A percentile compares a stretch with the other conserved stretches of the same genome.
Conservation (phyloP, 2,329 filamentous ascomycete species). For the Fusarium tjaetaba region DNA sequence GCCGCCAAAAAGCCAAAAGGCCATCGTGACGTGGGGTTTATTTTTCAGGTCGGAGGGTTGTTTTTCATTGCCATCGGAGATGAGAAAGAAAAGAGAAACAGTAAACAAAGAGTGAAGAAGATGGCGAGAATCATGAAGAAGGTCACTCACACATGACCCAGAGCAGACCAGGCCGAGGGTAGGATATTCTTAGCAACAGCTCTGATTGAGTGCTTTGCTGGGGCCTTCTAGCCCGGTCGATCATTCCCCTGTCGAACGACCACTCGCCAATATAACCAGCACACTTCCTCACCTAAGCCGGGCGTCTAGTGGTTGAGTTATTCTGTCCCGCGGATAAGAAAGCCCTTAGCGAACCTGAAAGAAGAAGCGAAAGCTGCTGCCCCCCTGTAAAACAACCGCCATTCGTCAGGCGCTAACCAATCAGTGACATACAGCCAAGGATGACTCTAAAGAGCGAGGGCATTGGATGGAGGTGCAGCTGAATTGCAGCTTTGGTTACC, state of each 20-base stretch:
- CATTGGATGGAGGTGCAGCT: slow-evolving; percentile 27
- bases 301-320: not conserved
- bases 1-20: not conserved
- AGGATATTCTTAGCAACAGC: slow-evolving; percentile 37
- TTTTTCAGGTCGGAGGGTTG: not conserved
- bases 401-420: slow-evolving; percentile 30
- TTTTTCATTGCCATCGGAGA: not conserved
- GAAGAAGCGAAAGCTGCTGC: slow-evolving; percentile 13
- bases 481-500: slow-evolving; percentile 16
- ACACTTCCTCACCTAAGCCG: no score
- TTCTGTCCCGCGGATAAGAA: not conserved
- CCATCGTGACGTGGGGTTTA: not conserved
- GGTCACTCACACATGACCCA: slow-evolving; percentile 20
- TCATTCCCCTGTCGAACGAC: slow-evolving; percentile 30
- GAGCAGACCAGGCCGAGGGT: not conserved
- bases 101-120: slow-evolving; percentile 4
- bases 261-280: not conserved
- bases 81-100: not conserved
- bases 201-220: slow-evolving; percentile 12
- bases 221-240: slow-evolving; percentile 8
- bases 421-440: slow-evolving; percentile 11
- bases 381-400: slow-evolving; percentile 15
- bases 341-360: slow-evolving; percentile 23
- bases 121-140: slow-evolving; percentile 24
- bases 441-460: slow-evolving; percentile 8